Evolutionary conservation across 805 yeast species (phyloP), one percentile per base, ranked within the genome.

Genomic region (Candida suzukii): DNA sequence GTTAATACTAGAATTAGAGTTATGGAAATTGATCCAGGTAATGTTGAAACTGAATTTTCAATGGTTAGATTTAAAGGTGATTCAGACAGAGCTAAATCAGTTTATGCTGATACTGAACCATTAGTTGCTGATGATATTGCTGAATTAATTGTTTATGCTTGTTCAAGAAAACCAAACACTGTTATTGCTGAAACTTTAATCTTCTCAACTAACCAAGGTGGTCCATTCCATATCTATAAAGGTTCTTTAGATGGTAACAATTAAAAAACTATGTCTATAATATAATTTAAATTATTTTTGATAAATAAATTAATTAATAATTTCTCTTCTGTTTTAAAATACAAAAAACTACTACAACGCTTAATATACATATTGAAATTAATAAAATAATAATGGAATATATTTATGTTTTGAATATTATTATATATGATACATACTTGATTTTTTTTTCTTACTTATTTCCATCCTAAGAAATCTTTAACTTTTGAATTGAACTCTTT

Each of bases 201-300:
- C 12, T 86, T 88, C 67, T 86, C 96, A 16, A 74, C 80, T 36
- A 81, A 84, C 67, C 97, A 90, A 68, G 96, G 95, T 4, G 73
- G 85, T 44, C 79, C 95, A 8, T 64, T 70, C 50, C 86, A 82
- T 56, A 61, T 82, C 28, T 68, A 80, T 67, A 52, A 61, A 43
- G 64, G 61, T 13, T 20, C 47, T 12, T 34, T 49, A n/a, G 34
- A 22, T 10, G 25, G 17, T 14, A 13, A 14, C 17, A 22, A 24
- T 17, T 10, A 5, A 28, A 27, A n/a, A n/a, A n/a, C n/a, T n/a
- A n/a, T n/a, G n/a, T n/a, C n/a, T n/a, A n/a, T n/a, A n/a, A n/a
- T n/a, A n/a, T n/a, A n/a, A n/a, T n/a, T n/a, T n/a, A n/a, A n/a
- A n/a, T n/a, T n/a, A n/a, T n/a, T n/a, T n/a, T n/a, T n/a, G n/a